Conservation (phyloP, 306 rosid species). For the Parietaria judaica region DNA sequence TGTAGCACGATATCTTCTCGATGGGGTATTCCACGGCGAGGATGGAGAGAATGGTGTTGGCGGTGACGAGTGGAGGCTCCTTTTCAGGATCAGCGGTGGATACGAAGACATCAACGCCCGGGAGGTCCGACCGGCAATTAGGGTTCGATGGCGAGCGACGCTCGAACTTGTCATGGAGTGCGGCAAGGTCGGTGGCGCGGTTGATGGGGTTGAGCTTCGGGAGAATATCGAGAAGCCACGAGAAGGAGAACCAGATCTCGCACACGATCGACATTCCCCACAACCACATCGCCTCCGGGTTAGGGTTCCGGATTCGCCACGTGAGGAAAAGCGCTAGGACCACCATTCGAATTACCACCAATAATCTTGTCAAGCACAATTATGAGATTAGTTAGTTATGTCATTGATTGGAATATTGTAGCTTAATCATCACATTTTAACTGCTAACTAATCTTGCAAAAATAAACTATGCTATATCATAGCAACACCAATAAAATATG, state of each 20-base stretch:
- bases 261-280: conserved; percentile 81
- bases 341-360: conserved; percentile 43
- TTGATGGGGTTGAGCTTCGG: conserved; percentile 79
- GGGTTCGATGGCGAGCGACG: conserved; percentile 46
- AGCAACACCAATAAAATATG: too few species aligned
- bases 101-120: conserved; percentile 61
- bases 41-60: conserved; percentile 75
- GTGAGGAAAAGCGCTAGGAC: conserved; percentile 29
- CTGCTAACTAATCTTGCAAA: too few species aligned
- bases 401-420: too few species aligned
- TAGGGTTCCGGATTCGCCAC: conserved; percentile 68
- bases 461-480: too few species aligned
- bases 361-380: conserved; percentile 29
- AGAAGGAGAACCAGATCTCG: conserved; percentile 80
- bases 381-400: neutral
- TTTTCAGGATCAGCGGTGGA: conserved; percentile 76
- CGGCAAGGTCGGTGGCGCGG: conserved; percentile 59
- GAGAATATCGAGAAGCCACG: conserved; percentile 67
- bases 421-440: too few species aligned
- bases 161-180: conserved; percentile 67
- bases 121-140: conserved; percentile 61
- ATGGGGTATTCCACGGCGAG: conserved; percentile 58
- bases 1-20: conserved; percentile 59
- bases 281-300: conserved; percentile 70
- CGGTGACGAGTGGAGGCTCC: conserved; percentile 88